Base-by-base conservation (phyloP, 169 alveolate species). In the Pseudocohnilembus persalinus region DNA sequence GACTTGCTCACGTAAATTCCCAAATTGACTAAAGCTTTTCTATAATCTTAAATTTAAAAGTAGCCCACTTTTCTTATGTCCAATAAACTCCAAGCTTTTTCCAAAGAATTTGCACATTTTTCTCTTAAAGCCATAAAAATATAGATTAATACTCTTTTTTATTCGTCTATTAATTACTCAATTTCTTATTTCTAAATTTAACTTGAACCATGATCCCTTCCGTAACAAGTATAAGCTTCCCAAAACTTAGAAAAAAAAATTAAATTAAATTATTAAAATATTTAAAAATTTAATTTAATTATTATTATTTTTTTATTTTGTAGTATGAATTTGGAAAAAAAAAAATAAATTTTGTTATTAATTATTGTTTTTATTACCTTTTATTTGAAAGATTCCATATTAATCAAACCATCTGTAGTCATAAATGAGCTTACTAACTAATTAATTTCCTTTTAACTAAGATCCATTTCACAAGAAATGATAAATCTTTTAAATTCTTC, bases 401-500 rank as follows among this genome's bases (percentile, higher is more conserved):
- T 11, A 49, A 49, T 49, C 26, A 49, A 20, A 11, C 68, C 68
- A 49, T 49, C 68, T 11, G 4, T 4, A 20, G 68, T 11, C 20
- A 49, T 49, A 20, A 11, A 49, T 20, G 68, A 49, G 20, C 26
- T 11, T 20, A 49, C 68, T 26, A 73, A 73, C 26, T 1, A 15
- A 26, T n/a, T 35, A 49, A 79, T 73, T 63, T 79, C 64, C 35
- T 35, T 79, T 79, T 79, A 74, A 79, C 76, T 49, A 34, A 79
- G 64, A 63, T 79, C 84, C 29, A 79, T 28, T n/a, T 79, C 76
- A 15, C 35, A 29, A 79, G 76, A 49, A n/a, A 49, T 76, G 0
- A 79, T 79, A 63, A 79, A 79, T 79, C 76, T 79, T 63, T 73
- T 79, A 79, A 79, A 79, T 29, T 79, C 84, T 20, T 68, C 34